Evolutionary conservation across 2,329 filamentous ascomycete species (phyloP), one percentile per base, ranked within the genome.

Genomic region (Claviceps capensis): DNA sequence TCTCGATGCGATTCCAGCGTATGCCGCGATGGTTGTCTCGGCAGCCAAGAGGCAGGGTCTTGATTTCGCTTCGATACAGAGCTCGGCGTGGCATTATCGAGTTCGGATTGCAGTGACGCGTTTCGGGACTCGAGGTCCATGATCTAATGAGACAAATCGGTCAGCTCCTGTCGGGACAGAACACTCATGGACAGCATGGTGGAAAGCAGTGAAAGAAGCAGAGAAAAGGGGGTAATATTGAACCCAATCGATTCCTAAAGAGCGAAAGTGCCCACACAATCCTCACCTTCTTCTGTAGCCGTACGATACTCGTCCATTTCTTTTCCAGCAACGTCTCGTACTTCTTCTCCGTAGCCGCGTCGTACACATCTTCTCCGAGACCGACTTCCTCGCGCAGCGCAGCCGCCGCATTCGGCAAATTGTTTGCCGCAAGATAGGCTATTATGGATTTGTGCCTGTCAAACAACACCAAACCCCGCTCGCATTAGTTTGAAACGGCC

Each of bases 221-320:
- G n/a, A 23, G 13, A n/a, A 26, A 22, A 14, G 16, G 17, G 17
- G 19, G 41, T 9, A 11, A 19, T 9, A 6, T 17, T 22, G 17
- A 14, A 14, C 17, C 8, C 19, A 43, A 43, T 40, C 38, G 8
- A 40, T 40, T 6, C 14, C 38, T 5, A 43, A 43, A 17, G n/a
- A 23, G 23, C 19, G 11, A 2, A 23, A 43, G 4, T 19, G 38
- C 7, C 16, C 14, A 41, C 7, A 41, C 40, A 11, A 14, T 17
- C 67, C 68, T 49, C 69, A 86, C 88, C 86, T 95, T 97, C 70
- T 95, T 96, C 71, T 97, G 91, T 67, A 97, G 69, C 55, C 91
- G 79, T 62, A 96, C 89, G 30, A 97, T 86, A 62, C 88, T 93
- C 19, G 91, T 97, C 91, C 91, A 97, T 74, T 97, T 97, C 79